These are phyloP conservation scores for Kwoniella sp. DNA, from an alignment of 768 basidiomycete species.

Conservation along the genomic window DNA sequence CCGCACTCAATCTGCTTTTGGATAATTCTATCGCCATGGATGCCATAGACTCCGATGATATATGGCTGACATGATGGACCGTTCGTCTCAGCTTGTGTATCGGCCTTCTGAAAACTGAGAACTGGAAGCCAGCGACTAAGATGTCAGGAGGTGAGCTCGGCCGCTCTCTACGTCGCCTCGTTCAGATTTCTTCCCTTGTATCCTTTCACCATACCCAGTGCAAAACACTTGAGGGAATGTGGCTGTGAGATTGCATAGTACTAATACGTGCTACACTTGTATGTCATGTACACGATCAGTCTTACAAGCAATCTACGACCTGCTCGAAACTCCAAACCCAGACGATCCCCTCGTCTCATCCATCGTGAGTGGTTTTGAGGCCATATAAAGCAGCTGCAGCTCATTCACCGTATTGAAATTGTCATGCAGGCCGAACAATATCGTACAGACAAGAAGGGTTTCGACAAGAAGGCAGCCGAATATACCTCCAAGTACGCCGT, in stretches of 20 bases:
- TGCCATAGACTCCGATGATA: background rate
- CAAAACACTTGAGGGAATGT: no score
- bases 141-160: slow-evolving; percentile 46
- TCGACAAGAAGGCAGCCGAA: slow-evolving; percentile 48
- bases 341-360: slow-evolving; percentile 57
- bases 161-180: background rate
- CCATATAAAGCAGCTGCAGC: background rate
- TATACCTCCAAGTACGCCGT: slow-evolving; percentile 38
- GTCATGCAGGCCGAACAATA: slow-evolving; percentile 50
- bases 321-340: slow-evolving; percentile 55
- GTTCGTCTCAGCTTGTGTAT: slow-evolving; percentile 52
- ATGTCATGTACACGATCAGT: no score
- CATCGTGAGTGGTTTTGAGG: slow-evolving; percentile 39
- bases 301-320: slow-evolving; percentile 52
- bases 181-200: background rate
- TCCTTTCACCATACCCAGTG: background rate
- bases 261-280: background rate
- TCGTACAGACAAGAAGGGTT: slow-evolving; percentile 42
- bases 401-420: no score
- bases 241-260: no score
- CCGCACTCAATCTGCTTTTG: background rate
- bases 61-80: background rate
- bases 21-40: background rate
- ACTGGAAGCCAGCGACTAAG: slow-evolving; percentile 57
- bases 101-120: slow-evolving; percentile 56